Conservation (phyloP, 176 grass and related monocot genomes). For the Oryza glumipatula region DNA sequence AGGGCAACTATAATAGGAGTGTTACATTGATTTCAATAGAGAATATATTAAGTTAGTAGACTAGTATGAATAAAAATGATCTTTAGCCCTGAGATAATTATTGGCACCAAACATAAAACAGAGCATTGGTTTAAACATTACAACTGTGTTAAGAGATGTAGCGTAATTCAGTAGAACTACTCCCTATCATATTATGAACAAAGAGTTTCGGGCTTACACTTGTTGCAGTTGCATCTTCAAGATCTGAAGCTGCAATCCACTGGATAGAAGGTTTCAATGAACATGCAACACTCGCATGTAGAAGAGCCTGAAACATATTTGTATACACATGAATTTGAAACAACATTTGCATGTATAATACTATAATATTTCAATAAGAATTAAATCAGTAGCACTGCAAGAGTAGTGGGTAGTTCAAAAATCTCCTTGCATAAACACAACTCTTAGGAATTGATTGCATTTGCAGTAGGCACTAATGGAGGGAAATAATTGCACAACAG, state of each 20-base stretch:
- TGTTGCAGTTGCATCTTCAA: conserved; percentile 85
- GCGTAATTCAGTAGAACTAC: neutral
- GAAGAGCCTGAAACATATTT: conserved; percentile 63
- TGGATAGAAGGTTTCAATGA: conserved; percentile 79
- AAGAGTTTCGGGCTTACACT: conserved; percentile 49
- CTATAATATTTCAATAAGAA: neutral
- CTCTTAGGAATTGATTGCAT: conserved; percentile 19
- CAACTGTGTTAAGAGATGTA: neutral
- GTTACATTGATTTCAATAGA: neutral
- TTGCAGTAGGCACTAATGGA: conserved; percentile 13
- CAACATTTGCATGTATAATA: neutral
- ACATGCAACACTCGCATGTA: conserved; percentile 82
- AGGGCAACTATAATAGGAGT: neutral
- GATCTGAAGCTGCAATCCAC: conserved; percentile 97
- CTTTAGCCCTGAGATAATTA: neutral
- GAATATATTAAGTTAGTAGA: conserved; percentile 11
- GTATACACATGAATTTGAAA: conserved; percentile 31
- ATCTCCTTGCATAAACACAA: neutral
- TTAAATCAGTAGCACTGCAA: neutral
- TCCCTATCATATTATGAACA: conserved; percentile 2
- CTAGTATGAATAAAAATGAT: neutral
- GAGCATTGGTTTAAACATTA: neutral
- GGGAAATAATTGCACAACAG: conserved; percentile 2
- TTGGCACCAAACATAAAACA: neutral
- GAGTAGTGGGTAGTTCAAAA: conserved; percentile 2